Evolutionary conservation across 495 filamentous ascomycete genomes (phyloP), one percentile per base, ranked within the genome.

Genomic region (Tuber calosporum): DNA sequence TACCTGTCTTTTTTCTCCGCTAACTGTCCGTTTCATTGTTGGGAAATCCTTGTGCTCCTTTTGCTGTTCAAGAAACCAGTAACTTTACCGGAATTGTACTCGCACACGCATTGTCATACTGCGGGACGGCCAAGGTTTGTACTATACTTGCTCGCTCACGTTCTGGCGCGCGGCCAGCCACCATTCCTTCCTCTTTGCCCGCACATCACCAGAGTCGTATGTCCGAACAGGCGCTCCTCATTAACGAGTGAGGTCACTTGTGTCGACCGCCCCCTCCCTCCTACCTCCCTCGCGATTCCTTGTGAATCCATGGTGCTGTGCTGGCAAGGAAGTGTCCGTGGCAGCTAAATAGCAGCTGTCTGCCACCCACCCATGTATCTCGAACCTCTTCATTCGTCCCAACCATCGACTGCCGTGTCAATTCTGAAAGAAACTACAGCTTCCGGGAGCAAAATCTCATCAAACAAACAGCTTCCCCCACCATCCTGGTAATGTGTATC

Each of bases 401-500:
- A 62, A 62, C 53, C 26, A 62, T 30, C 26, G 53, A 62, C 53
- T 34, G 53, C 53, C 53, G 53, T 62, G 53, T 62, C 53, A 62
- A 19, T 62, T 62, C 53, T 62, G 53, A 62, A 62, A 62, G 53
- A 62, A 62, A 62, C 53, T 30, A 62, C 53, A 34, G 26, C 26
- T 62, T 34, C 53, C 53, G 34, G 34, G 17, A 62, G 53, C 30
- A 62, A 62, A 17, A n/a, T 62, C 53, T 34, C 53, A 62, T 34
- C 53, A 62, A 62, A 34, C 53, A 62, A 62, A 30, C 53, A 62
- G 53, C 53, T 19, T 62, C 53, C 26, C 53, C 26, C 53, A 62
- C 53, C 53, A 62, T 62, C 53, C 53, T 17, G 26, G 53, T 34
- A 73, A 99, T 98, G 95, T 99, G 96, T 82, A 98, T 99, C 83